These are phyloP conservation scores for Solanum neorickii DNA, from an alignment of 257 asterid species.

Conservation along the genomic window DNA sequence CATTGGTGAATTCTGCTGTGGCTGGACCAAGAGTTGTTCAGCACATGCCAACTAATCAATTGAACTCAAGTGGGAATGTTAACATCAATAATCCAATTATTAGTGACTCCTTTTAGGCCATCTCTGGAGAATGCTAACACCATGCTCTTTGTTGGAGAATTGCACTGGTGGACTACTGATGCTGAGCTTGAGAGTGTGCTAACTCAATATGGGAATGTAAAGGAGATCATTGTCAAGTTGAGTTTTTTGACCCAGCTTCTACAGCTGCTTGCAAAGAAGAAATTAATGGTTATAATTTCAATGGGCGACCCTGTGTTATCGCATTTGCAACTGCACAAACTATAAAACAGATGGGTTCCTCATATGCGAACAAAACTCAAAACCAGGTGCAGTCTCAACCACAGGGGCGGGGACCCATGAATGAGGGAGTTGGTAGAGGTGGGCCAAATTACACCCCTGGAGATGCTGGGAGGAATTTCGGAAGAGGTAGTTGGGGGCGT, in stretches of 20 bases:
- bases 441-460: conserved; percentile 44
- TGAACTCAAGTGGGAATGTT: conserved; percentile 20
- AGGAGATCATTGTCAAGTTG: conserved; percentile 54
- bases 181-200: conserved; percentile 43
- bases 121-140: conserved; percentile 53
- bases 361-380: conserved; percentile 30
- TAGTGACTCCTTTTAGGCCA: conserved; percentile 41
- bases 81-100: conserved; percentile 31
- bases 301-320: conserved; percentile 49
- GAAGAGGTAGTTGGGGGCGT: conserved; percentile 44
- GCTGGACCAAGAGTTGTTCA: conserved; percentile 40
- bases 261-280: conserved; percentile 48
- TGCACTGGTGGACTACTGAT: conserved; percentile 63
- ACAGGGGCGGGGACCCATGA: conserved; percentile 52
- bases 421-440: conserved; percentile 59
- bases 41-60: conserved; percentile 29
- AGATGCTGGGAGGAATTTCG: conserved; percentile 39
- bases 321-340: conserved; percentile 40
- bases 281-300: conserved; percentile 35
- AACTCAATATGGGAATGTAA: conserved; percentile 31
- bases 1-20: conserved; percentile 25
- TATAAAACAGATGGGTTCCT: conserved; percentile 34
- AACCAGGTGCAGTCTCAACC: conserved; percentile 32
- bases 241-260: conserved; percentile 33
- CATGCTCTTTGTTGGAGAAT: conserved; percentile 44